Evolutionary conservation across 1,284 basidiomycete genomes (phyloP).

Genomic region (Moesziomyces sp.): DNA sequence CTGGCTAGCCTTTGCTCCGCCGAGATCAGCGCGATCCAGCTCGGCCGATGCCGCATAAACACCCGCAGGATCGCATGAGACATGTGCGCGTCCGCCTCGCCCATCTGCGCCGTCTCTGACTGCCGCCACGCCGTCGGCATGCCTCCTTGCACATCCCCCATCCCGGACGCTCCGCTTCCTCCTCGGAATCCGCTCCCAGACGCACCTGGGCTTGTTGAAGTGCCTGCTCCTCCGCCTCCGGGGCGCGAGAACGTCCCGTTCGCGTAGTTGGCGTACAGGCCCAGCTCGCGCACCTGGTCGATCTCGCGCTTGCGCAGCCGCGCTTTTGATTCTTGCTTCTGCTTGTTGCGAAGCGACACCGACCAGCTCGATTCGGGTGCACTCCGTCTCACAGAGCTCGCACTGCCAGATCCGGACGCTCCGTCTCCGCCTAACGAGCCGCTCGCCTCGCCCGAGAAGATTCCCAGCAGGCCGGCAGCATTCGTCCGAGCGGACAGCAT

Average conservation of each 20-base stretch:
- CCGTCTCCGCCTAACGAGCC: background rate
- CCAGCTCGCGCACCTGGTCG: slow-evolving; percentile 35
- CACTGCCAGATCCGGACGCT: background rate
- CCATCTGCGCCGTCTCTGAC: slow-evolving; percentile 4
- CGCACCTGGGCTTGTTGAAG: background rate
- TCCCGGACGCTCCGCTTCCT: too few species aligned
- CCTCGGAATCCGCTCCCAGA: background rate
- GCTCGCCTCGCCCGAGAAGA: background rate
- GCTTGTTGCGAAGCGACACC: slow-evolving; percentile 32
- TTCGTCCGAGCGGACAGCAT: background rate
- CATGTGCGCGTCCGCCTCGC: slow-evolving; percentile 14
- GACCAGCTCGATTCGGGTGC: slow-evolving; percentile 21
- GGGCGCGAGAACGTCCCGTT: slow-evolving; percentile 2
- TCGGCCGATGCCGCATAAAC: slow-evolving; percentile 22
- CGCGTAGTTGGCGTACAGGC: slow-evolving; percentile 24
- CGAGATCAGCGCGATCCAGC: slow-evolving; percentile 34
- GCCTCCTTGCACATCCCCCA: background rate
- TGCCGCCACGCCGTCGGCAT: slow-evolving; percentile 8
- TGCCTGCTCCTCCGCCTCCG: background rate
- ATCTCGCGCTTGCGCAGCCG: slow-evolving; percentile 41
- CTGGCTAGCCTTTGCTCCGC: slow-evolving; percentile 24
- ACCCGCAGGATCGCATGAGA: slow-evolving; percentile 22
- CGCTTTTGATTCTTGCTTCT: slow-evolving; percentile 47
- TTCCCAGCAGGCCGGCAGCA: slow-evolving; percentile 2
- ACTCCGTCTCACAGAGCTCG: slow-evolving; percentile 10